Evolutionary conservation across 2,329 filamentous ascomycete species (phyloP).

Genomic region (Aspergillus sp.): DNA sequence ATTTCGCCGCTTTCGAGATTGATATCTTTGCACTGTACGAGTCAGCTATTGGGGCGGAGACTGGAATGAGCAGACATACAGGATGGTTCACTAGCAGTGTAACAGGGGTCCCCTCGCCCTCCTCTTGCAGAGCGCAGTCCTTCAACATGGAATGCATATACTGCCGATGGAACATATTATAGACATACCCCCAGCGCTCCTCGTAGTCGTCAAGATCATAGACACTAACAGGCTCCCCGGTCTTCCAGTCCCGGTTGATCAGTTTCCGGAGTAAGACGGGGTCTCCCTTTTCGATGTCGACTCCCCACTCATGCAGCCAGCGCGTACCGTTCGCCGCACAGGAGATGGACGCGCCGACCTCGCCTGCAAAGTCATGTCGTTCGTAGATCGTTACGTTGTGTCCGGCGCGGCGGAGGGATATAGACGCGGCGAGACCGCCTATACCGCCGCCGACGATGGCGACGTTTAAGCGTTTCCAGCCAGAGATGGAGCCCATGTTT

Average conservation of each 20-base stretch:
- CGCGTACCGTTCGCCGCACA: slow-evolving; percentile 70
- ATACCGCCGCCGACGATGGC: slow-evolving; percentile 55
- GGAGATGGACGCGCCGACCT: slow-evolving; percentile 66
- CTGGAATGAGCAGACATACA: slow-evolving; percentile 28
- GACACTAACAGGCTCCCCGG: slow-evolving; percentile 64
- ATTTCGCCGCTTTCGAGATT: slow-evolving; percentile 53
- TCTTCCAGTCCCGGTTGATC: slow-evolving; percentile 70
- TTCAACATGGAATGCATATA: slow-evolving; percentile 69
- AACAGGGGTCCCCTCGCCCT: slow-evolving; percentile 56
- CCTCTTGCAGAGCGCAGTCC: slow-evolving; percentile 54
- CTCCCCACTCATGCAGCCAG: slow-evolving; percentile 68
- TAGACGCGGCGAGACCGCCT: slow-evolving; percentile 53
- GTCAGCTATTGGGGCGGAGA: background rate
- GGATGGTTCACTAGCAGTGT: slow-evolving; percentile 57
- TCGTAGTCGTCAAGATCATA: slow-evolving; percentile 67
- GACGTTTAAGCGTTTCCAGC: slow-evolving; percentile 49
- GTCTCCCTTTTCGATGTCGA: slow-evolving; percentile 64
- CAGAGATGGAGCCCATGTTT: slow-evolving; percentile 18
- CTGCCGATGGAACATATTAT: slow-evolving; percentile 70
- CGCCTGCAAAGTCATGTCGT: slow-evolving; percentile 64
- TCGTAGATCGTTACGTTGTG: slow-evolving; percentile 65
- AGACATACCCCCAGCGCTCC: slow-evolving; percentile 63
- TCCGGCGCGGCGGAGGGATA: slow-evolving; percentile 54
- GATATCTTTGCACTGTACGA: slow-evolving; percentile 47
- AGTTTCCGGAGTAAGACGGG: slow-evolving; percentile 65